Percentiles rank a stretch among this genome's conserved stretches.
Conservation (phyloP, 768 basidiomycete species). For the Lentinula aciculospora region DNA sequence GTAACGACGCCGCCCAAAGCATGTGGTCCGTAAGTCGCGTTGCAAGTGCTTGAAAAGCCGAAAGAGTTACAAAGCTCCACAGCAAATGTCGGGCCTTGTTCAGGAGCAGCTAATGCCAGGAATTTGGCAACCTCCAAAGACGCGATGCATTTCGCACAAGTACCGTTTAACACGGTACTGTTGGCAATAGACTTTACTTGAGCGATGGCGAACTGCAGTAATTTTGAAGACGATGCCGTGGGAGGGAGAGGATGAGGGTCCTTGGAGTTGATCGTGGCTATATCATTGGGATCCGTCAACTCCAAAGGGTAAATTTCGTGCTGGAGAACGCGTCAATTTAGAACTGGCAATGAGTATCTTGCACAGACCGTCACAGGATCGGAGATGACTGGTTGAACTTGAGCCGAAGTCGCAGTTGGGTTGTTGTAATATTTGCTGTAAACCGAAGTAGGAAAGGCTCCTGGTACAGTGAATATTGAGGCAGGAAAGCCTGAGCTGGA, state of each 20-base stretch:
- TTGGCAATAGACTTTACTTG: slow-evolving; percentile 52
- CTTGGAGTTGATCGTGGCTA: slow-evolving; percentile 51
- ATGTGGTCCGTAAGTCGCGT: slow-evolving; percentile 36
- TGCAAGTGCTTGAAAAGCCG: slow-evolving; percentile 47
- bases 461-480: slow-evolving; percentile 53
- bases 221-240: slow-evolving; percentile 33
- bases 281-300: slow-evolving; percentile 58
- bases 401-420: slow-evolving; percentile 65
- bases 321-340: slow-evolving; percentile 24
- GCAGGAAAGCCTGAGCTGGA: slow-evolving; percentile 14
- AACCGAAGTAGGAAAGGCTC: slow-evolving; percentile 58
- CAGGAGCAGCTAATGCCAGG: slow-evolving; percentile 56
- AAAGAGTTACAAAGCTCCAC: slow-evolving; percentile 58
- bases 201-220: slow-evolving; percentile 47
- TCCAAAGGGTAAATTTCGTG: slow-evolving; percentile 50
- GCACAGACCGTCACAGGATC: slow-evolving; percentile 57
- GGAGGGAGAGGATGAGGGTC: slow-evolving; percentile 69
- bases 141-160: slow-evolving; percentile 57
- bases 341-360: neutral
- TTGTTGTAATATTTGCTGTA: slow-evolving; percentile 66
- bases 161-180: slow-evolving; percentile 47
- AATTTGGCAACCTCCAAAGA: slow-evolving; percentile 61
- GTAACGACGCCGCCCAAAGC: slow-evolving; percentile 58
- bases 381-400: slow-evolving; percentile 73
- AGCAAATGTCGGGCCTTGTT: slow-evolving; percentile 50